Percentiles rank a stretch among this genome's conserved stretches.
Conservation (phyloP, 192 early-diverging fungal species). For the Backusella tarrabulga region DNA sequence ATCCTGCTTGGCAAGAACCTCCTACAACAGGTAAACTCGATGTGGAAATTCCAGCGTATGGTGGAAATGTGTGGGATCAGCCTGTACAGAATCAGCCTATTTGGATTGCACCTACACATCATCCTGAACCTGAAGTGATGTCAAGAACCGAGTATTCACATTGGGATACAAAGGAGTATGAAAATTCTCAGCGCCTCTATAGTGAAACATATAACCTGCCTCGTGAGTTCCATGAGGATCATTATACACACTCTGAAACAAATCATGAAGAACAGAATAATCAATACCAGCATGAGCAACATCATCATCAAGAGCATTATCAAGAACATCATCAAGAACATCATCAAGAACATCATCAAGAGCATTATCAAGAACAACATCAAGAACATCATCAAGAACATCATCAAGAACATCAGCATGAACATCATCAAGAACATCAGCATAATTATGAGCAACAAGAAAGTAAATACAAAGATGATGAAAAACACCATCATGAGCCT, state of each 20-base stretch:
- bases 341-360: not conserved
- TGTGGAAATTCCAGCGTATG: slow-evolving; percentile 14
- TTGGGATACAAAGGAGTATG: slow-evolving; percentile 6
- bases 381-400: not conserved
- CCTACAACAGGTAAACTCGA: slow-evolving; percentile 8
- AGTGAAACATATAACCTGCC: not conserved
- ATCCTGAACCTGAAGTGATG: slow-evolving; percentile 13
- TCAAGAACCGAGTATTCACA: slow-evolving; percentile 20
- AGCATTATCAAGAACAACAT: not conserved
- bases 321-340: not conserved
- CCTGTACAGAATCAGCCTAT: slow-evolving; percentile 1
- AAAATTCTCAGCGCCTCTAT: slow-evolving; percentile 1
- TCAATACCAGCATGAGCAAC: slow-evolving; percentile 20
- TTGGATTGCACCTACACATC: slow-evolving; percentile 25
- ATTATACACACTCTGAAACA: slow-evolving; percentile 19
- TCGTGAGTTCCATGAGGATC: not conserved
- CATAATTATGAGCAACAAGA: not conserved
- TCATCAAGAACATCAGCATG: not conserved
- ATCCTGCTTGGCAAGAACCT: slow-evolving; percentile 19
- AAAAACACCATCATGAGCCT: not conserved
- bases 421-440: not conserved
- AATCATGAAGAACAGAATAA: slow-evolving; percentile 14
- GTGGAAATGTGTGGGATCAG: slow-evolving; percentile 31
- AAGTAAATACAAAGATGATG: not conserved
- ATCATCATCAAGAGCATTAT: not conserved